phyloP scores from a whole-genome alignment of 2,329 filamentous ascomycete species.

The Colletotrichum sp. region DNA sequence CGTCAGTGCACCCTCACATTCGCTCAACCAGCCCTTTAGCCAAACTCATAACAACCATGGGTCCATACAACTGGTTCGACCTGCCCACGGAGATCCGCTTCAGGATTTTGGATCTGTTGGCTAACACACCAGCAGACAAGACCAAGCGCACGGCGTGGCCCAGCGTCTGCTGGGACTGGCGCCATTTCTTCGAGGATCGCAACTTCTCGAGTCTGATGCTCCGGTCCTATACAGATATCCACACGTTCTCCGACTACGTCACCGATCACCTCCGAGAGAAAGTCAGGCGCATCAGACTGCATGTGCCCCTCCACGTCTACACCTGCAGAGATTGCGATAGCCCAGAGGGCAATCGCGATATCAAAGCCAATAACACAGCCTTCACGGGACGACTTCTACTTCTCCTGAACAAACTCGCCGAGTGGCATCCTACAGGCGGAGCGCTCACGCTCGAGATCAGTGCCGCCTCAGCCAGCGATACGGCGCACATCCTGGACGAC shows the following conservation, averaged over 20 bases:
- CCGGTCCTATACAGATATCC: not conserved
- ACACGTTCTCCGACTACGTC: not conserved
- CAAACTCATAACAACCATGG: not conserved
- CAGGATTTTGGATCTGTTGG: not conserved
- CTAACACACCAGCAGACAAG: not conserved
- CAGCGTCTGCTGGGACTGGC: not conserved
- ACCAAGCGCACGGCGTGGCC: not conserved
- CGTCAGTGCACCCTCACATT: not conserved
- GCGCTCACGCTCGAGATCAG: not conserved
- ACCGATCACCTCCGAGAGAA: not conserved
- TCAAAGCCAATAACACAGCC: not conserved
- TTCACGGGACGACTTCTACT: not conserved
- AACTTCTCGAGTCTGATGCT: not conserved
- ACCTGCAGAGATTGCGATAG: not conserved
- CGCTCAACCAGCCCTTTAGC: not conserved
- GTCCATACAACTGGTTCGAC: not conserved
- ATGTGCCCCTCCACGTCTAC: not conserved
- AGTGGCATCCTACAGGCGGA: not conserved
- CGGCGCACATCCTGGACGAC: not conserved
- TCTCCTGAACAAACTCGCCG: not conserved
- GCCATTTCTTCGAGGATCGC: not conserved
- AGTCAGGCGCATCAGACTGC: not conserved
- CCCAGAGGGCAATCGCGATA: not conserved
- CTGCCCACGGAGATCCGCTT: not conserved
- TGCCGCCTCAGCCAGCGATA: not conserved